phyloP scores from a whole-genome alignment of 2,329 filamentous ascomycete genomes.

The Orbilia blumenaviensis region DNA sequence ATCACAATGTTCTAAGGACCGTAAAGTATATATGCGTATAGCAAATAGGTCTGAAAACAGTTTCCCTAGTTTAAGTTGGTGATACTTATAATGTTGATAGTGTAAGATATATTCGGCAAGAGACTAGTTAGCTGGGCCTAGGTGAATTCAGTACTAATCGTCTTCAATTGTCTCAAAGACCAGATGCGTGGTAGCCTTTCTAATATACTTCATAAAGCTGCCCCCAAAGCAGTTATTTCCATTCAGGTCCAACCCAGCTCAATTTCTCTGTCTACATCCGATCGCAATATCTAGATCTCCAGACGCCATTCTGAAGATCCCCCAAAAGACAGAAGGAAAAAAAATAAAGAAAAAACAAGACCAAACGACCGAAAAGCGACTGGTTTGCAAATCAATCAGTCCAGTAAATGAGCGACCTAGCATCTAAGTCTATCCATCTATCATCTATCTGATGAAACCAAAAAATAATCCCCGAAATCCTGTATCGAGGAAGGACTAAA shows the following conservation, averaged over 20 bases:
- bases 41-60: no score
- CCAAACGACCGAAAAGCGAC: neutral
- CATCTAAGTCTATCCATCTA: conserved; percentile 6
- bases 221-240: neutral
- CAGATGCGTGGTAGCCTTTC: no score
- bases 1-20: no score
- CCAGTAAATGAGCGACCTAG: neutral
- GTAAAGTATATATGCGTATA: no score
- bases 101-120: no score
- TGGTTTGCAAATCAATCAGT: neutral
- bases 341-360: neutral
- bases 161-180: no score
- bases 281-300: no score
- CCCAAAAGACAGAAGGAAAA: neutral
- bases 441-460: neutral
- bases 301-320: conserved; percentile 12
- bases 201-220: neutral
- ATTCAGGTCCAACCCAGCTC: neutral
- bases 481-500: no score
- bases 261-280: conserved; percentile 4
- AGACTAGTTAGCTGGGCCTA: no score
- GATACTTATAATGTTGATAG: no score
- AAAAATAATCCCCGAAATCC: neutral
- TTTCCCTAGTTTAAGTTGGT: no score
- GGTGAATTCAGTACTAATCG: no score